phyloP scores from a whole-genome alignment of 2,329 filamentous ascomycete species.

The Metarhizium brunneum region DNA sequence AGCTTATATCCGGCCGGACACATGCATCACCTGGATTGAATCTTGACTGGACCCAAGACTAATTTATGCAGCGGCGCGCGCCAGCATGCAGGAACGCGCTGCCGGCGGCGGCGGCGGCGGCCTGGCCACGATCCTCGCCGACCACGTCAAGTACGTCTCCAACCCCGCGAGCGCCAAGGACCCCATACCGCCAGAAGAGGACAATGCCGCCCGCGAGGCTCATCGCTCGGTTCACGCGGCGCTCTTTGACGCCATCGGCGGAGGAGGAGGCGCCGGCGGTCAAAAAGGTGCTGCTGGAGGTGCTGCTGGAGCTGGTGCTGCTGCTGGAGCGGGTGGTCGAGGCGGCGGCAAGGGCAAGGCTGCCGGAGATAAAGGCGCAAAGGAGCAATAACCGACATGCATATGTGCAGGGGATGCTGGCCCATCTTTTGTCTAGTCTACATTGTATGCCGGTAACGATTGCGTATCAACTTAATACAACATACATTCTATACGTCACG shows the following conservation, averaged over 20 bases:
- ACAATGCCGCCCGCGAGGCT: constrained; percentile 4
- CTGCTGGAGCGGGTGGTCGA: too few relatives aligned
- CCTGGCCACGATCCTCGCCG: constrained; percentile 1
- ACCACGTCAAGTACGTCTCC: constrained; percentile 3
- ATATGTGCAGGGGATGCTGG: too few relatives aligned
- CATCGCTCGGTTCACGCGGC: constrained; percentile 3
- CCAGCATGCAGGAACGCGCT: not conserved
- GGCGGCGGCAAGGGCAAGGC: too few relatives aligned
- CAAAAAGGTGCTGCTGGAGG: not conserved
- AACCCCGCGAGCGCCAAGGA: not conserved
- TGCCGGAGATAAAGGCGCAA: too few relatives aligned
- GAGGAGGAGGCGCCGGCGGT: not conserved
- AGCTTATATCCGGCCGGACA: not conserved
- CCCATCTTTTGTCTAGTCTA: too few relatives aligned
- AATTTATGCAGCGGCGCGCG: not conserved
- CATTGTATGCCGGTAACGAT: too few relatives aligned
- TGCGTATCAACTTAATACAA: too few relatives aligned
- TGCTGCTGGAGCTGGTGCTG: too few relatives aligned
- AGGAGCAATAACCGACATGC: too few relatives aligned
- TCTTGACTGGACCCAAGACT: too few relatives aligned
- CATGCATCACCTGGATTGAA: too few relatives aligned
- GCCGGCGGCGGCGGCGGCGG: not conserved
- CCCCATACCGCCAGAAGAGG: not conserved
- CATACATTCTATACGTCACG: too few relatives aligned
- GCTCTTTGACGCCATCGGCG: not conserved